Evolutionary conservation across 1,284 basidiomycete genomes (phyloP).

Genomic region (Porodaedalea pini): DNA sequence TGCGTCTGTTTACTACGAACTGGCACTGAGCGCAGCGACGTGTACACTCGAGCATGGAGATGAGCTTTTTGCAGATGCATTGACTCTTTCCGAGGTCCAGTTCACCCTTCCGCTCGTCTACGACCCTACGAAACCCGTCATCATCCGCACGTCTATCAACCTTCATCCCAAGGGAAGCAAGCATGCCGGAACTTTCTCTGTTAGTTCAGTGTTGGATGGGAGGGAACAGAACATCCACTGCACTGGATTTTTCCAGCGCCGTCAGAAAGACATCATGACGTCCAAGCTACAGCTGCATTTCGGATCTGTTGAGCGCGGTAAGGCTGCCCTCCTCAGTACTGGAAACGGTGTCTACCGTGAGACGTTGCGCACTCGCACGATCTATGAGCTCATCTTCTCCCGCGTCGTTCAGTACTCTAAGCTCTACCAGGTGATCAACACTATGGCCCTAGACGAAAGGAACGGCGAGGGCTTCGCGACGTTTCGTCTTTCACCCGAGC

Average conservation of each 20-base stretch:
- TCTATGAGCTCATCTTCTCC: conserved; percentile 64
- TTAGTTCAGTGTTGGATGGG: conserved; percentile 38
- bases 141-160: conserved; percentile 41
- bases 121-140: conserved; percentile 30
- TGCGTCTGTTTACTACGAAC: conserved; percentile 63
- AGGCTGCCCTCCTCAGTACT: conserved; percentile 31
- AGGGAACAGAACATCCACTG: conserved; percentile 43
- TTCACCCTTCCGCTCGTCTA: conserved; percentile 59
- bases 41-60: conserved; percentile 31
- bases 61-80: conserved; percentile 23
- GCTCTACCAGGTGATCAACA: conserved; percentile 54
- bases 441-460: conserved; percentile 45
- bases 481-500: conserved; percentile 38
- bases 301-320: conserved; percentile 36
- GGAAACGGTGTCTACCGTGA: conserved; percentile 33
- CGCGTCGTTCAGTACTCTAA: conserved; percentile 62
- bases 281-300: conserved; percentile 40
- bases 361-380: conserved; percentile 51
- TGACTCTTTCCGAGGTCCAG: conserved; percentile 41
- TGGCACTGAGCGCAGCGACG: conserved; percentile 42
- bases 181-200: conserved; percentile 39
- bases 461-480: conserved; percentile 53
- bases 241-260: conserved; percentile 43
- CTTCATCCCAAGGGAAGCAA: conserved; percentile 32
- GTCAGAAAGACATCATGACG: conserved; percentile 30